Evolutionary conservation across 805 yeast species (phyloP).

Genomic region (Deakozyma indianensis): DNA sequence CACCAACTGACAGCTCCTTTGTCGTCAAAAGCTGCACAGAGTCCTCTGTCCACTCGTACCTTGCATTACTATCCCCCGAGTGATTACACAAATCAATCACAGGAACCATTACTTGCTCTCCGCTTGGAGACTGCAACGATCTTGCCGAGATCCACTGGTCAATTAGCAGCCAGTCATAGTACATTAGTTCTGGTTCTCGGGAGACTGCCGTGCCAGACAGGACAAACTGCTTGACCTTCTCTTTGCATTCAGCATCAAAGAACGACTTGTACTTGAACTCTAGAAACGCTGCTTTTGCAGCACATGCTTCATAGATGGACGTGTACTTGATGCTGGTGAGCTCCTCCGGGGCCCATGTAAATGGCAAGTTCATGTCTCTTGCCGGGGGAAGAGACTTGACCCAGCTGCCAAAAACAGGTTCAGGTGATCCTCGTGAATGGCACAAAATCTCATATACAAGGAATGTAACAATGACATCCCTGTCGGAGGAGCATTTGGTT

Average conservation of each 20-base stretch:
- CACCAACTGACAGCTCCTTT: constrained; percentile 5
- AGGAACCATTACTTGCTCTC: constrained; percentile 35
- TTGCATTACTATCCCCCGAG: constrained; percentile 15
- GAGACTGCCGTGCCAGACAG: neutral
- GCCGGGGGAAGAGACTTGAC: constrained; percentile 15
- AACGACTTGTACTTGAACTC: constrained; percentile 12
- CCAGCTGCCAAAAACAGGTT: constrained; percentile 10
- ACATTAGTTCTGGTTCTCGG: constrained; percentile 6
- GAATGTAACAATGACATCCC: constrained; percentile 9
- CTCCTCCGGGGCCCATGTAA: constrained; percentile 14
- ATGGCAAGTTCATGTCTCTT: constrained; percentile 17
- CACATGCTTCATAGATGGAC: constrained; percentile 15
- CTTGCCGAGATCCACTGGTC: constrained; percentile 25
- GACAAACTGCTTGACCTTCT: constrained; percentile 4
- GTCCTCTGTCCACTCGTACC: constrained; percentile 22
- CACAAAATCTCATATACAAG: neutral
- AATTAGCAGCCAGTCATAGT: constrained; percentile 18
- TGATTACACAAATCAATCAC: constrained; percentile 42
- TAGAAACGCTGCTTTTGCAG: constrained; percentile 11
- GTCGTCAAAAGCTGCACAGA: constrained; percentile 8
- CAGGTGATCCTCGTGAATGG: constrained; percentile 12
- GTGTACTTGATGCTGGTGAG: constrained; percentile 13
- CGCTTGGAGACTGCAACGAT: constrained; percentile 16
- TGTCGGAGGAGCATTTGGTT: constrained; percentile 8
- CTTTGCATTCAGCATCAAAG: constrained; percentile 3